Evolutionary conservation across 768 basidiomycete species (phyloP), one percentile per base, ranked within the genome.

Genomic region (Pleurotus platypus): DNA sequence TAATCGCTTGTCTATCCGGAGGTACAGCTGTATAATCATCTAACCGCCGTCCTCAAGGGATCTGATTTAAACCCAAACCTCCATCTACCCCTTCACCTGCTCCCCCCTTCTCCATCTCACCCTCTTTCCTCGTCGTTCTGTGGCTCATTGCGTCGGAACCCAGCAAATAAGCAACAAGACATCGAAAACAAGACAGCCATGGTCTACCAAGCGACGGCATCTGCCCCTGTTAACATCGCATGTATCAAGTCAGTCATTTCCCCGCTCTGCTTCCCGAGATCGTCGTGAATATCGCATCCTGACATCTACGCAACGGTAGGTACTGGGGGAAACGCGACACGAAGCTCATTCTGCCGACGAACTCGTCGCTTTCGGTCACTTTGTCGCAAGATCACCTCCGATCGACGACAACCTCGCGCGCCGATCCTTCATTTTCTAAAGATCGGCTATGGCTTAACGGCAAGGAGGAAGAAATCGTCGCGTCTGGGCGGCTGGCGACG

Each of bases 311-410:
- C 42, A 20, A 22, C 57, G 56, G 16, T 57, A 95, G 91, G 70
- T 98, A 98, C 80, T 99, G 97, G 97, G 97, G 97, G 62, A 99
- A 99, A 74, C 90, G 97, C 60, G 90, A 98, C 73, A 95, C 93
- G 3, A 83, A 87, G 64, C 85, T 98, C 61, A 98, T 98, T 69
- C 78, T 99, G 57, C 97, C 97, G 45, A 98, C 56, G 61, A 99
- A 99, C 75, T 93, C 94, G 0, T 98, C 96, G 8, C 84, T 99
- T n/a, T 98, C 95, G 5, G 91, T 98, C 48, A 98, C 97, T 2
- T 88, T 99, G 61, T 89, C 89, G 66, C 97, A 98, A 72, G 94
- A 98, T 73, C 91, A 98, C 65, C 83, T 99, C 8, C 82, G 92
- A 58, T 92, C 92, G 1, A 96, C 93, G 7, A 99, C 97, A 2